These are phyloP conservation scores for Pigoraptor vietnamica DNA, from an alignment of 78 protist species.

Conservation along the genomic window DNA sequence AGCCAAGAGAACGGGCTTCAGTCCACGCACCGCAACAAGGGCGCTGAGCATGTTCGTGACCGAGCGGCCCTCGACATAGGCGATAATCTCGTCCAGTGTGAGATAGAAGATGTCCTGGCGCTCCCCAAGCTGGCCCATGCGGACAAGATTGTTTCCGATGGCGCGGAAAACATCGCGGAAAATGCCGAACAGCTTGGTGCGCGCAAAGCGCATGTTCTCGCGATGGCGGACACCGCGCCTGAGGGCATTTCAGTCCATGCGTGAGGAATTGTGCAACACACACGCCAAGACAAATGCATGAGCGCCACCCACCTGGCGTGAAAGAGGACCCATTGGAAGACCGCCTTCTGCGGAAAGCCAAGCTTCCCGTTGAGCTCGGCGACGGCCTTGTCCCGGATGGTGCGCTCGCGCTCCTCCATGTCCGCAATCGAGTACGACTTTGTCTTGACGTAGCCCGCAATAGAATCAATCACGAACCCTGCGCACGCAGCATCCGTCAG, in stretches of 20 bases:
- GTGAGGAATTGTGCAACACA: too few relatives aligned
- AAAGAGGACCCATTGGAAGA: not conserved
- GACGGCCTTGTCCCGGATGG: not conserved
- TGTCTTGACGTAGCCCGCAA: not conserved
- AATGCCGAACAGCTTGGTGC: not conserved
- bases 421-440: not conserved
- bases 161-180: not conserved
- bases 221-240: not conserved
- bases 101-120: not conserved
- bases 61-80: not conserved
- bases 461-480: not conserved
- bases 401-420: not conserved
- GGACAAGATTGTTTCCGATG: not conserved
- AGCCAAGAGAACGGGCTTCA: too few relatives aligned
- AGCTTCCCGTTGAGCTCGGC: not conserved
- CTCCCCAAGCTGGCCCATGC: not conserved
- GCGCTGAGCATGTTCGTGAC: not conserved
- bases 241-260: too few relatives aligned
- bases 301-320: not conserved
- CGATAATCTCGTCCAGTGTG: not conserved
- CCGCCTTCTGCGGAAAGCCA: not conserved
- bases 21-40: not conserved
- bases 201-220: constrained; percentile 3
- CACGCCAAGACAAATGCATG: too few relatives aligned
- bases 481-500: too few relatives aligned